These are phyloP conservation scores for Periglandula ipomoeae DNA, from an alignment of 2,329 filamentous ascomycete species.

Conservation along the genomic window DNA sequence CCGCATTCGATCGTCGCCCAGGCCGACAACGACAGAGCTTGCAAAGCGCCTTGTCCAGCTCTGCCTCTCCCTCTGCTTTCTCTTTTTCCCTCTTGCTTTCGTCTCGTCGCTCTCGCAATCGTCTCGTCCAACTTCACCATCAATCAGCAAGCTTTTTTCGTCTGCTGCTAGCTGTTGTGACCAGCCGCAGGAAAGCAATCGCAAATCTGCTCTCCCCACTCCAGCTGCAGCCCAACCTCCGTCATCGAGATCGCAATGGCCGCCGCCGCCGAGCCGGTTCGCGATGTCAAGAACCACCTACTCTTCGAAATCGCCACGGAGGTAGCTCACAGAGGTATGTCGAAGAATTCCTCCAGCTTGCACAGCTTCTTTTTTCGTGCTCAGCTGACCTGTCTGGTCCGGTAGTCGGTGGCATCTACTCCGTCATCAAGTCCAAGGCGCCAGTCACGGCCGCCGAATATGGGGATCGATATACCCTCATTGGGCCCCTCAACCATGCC, in stretches of 20 bases:
- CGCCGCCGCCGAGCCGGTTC: conserved; percentile 35
- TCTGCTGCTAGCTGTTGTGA: background rate
- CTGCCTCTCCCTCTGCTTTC: background rate
- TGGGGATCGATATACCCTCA: conserved; percentile 92
- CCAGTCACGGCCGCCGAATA: conserved; percentile 97
- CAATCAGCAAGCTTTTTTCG: background rate
- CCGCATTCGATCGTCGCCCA: conserved; percentile 8
- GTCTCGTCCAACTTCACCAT: background rate
- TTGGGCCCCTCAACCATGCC: conserved; percentile 85
- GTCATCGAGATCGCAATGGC: conserved; percentile 29
- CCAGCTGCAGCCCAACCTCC: background rate
- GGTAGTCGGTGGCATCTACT: conserved; percentile 94
- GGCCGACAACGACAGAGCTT: conserved; percentile 1
- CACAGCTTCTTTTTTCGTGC: background rate
- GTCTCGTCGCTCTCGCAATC: background rate
- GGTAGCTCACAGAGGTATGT: conserved; percentile 83
- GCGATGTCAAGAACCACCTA: conserved; percentile 88
- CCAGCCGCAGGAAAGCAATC: background rate
- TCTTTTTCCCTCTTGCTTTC: background rate
- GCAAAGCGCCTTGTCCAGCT: background rate
- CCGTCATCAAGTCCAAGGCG: conserved; percentile 96
- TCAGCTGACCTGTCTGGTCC: background rate
- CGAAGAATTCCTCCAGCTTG: conserved; percentile 14
- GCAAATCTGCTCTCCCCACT: background rate
- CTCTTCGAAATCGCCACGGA: conserved; percentile 97